Evolutionary conservation across 2,329 filamentous ascomycete species (phyloP), one percentile per base, ranked within the genome.

Genomic region (Neopestalotiopsis sp.): DNA sequence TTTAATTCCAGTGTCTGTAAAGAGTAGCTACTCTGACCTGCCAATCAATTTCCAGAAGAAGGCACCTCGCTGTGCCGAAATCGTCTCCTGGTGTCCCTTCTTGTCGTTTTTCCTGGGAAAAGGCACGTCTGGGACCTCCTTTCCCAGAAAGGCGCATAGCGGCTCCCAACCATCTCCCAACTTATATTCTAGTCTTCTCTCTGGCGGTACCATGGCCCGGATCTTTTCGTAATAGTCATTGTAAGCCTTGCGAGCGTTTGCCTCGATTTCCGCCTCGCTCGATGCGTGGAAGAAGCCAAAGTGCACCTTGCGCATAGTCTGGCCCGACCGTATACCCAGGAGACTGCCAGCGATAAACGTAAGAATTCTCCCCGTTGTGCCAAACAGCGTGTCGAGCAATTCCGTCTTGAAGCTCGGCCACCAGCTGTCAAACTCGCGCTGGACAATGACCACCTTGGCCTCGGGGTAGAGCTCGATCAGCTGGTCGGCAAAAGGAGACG

Each of bases 401-500:
- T 64, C 12, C 10, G 30, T 17, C 34, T 56, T 20, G 59, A 65
- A 64, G 28, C 66, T 68, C 38, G 17, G 20, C 59, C 85, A 80
- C 63, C 90, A 92, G 49, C 87, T 87, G 77, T 92, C 85, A 49
- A 92, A 87, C 68, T 92, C 89, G 59, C 90, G 87, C 68, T 86
- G 90, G 13, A 89, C 91, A 71, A 93, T 82, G 63, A 94, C 86
- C 67, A 93, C 88, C 80, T 93, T 93, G 69, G 91, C 91, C 67
- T 92, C 89, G 1, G 91, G 91, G 76, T 93, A 93, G n/a, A 90
- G 89, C 74, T 90, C 87, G 71, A 92, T 90, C 71, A 93, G 84
- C 77, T 93, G 91, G 78, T 90, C 87, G 67, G 89, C 88, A 74
- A 93, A 93, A 57, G 88, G 87, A 61, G 89, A 87, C 6, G 90